A percentile compares a stretch with the other conserved stretches of the same genome.
Conservation (phyloP, 331 rosid species). For the Quercus lobata region DNA sequence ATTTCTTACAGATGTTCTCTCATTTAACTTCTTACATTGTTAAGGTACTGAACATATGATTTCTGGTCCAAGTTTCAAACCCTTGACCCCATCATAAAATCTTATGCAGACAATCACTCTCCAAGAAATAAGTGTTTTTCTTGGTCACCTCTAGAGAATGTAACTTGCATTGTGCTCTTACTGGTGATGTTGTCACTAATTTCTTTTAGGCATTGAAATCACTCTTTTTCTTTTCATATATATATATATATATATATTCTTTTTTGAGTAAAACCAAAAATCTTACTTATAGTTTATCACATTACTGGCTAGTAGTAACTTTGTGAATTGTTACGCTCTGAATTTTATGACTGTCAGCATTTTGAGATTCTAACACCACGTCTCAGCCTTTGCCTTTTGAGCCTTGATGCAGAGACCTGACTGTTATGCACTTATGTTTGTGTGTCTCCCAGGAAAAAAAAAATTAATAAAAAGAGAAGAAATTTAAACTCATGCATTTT, state of each 20-base stretch:
- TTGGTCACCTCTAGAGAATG: not conserved
- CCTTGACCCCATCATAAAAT: not conserved
- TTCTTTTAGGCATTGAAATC: not conserved
- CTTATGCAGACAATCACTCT: not conserved
- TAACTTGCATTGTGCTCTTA: not conserved
- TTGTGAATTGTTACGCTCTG: not conserved
- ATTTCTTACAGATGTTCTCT: constrained; percentile 1
- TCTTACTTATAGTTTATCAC: not conserved
- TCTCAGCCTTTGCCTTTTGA: not conserved
- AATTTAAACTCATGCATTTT: not conserved
- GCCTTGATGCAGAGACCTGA: not conserved
- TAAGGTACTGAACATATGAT: not conserved
- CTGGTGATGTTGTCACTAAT: not conserved
- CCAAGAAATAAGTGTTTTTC: not conserved
- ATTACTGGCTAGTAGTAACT: not conserved
- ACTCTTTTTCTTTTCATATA: not conserved
- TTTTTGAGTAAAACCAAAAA: too few species aligned
- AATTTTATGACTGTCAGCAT: not conserved
- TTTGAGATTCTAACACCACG: not conserved
- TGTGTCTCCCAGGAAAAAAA: not conserved
- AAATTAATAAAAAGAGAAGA: not conserved
- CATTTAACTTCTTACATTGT: not conserved
- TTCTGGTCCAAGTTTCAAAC: not conserved
- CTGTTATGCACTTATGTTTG: not conserved
- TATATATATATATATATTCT: too few species aligned